A percentile compares a stretch with the other conserved stretches of the same genome.
phyloP scores from a whole-genome alignment of 2,329 filamentous ascomycete species.

The Botrytis tulipae region DNA sequence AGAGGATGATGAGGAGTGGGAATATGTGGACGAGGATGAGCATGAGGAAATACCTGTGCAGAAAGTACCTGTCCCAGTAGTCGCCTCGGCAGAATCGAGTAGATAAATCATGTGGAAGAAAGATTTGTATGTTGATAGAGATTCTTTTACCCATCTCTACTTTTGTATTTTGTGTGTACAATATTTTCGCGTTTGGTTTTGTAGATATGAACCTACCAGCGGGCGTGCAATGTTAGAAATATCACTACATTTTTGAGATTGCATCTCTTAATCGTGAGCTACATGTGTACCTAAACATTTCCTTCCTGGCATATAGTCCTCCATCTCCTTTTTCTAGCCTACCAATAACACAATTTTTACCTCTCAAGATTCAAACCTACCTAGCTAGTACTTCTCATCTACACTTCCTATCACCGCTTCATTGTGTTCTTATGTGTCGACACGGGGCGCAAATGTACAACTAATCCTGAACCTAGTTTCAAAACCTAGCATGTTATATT shows the following conservation, averaged over 20 bases:
- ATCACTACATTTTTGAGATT: not conserved
- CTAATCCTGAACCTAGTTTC: not conserved
- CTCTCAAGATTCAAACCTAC: not conserved
- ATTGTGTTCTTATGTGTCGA: not conserved
- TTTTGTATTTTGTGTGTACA: not conserved
- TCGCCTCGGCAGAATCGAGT: not conserved
- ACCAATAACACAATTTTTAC: not conserved
- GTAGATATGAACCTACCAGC: not conserved
- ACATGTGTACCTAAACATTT: not conserved
- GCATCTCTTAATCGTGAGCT: not conserved
- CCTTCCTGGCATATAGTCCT: not conserved
- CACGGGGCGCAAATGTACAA: not conserved
- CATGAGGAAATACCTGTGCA: conserved; percentile 13
- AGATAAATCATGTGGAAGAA: not conserved
- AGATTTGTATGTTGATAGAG: not conserved
- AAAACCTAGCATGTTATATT: not conserved
- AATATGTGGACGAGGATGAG: conserved; percentile 43
- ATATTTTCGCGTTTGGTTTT: not conserved
- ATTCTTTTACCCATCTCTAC: not conserved
- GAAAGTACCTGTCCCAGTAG: not conserved
- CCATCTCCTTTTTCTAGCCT: not conserved
- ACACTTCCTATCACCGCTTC: not conserved
- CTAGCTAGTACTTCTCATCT: not conserved
- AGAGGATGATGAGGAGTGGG: conserved; percentile 54
- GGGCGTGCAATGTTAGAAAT: not conserved